Percentiles rank a stretch among this genome's conserved stretches.
Evolutionary conservation across 2,329 filamentous ascomycete species (phyloP).

Genomic region (Aspergillus fumigatus): DNA sequence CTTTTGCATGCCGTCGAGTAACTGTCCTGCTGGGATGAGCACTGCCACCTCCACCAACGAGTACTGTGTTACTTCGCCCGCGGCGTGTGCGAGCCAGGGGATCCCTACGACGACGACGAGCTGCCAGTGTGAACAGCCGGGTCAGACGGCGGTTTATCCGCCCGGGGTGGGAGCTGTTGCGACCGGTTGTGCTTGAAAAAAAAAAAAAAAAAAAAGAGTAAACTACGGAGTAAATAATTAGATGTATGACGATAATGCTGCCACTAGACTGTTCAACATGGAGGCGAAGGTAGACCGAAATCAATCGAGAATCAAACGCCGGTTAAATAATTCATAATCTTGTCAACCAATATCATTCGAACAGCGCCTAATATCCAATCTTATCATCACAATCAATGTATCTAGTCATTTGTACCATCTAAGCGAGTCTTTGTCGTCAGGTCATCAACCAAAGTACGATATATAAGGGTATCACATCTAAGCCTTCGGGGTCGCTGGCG

Average conservation of each 20-base stretch:
- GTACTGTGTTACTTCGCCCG: slow-evolving; percentile 17
- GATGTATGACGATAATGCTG: background rate
- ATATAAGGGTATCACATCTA: slow-evolving; percentile 13
- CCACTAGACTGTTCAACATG: background rate
- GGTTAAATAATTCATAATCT: too few relatives aligned
- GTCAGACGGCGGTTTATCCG: slow-evolving; percentile 18
- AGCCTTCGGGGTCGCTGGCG: slow-evolving; percentile 22
- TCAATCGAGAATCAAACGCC: background rate
- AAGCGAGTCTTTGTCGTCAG: background rate
- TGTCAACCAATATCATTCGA: background rate
- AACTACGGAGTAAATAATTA: background rate
- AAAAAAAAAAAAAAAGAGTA: too few relatives aligned
- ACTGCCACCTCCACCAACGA: slow-evolving; percentile 14
- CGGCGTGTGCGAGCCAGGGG: slow-evolving; percentile 6
- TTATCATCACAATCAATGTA: background rate
- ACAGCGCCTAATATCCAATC: background rate
- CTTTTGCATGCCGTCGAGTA: slow-evolving; percentile 22
- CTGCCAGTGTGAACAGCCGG: slow-evolving; percentile 14
- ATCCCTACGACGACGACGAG: slow-evolving; percentile 8
- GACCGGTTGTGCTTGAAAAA: slow-evolving; percentile 13
- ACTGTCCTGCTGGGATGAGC: slow-evolving; percentile 22
- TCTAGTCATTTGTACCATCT: background rate
- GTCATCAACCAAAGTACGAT: background rate
- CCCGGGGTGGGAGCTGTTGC: slow-evolving; percentile 14
- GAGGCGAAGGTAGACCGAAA: background rate